Evolutionary conservation across 2,329 filamentous ascomycete genomes (phyloP).

Genomic region (Sporothrix protearum): DNA sequence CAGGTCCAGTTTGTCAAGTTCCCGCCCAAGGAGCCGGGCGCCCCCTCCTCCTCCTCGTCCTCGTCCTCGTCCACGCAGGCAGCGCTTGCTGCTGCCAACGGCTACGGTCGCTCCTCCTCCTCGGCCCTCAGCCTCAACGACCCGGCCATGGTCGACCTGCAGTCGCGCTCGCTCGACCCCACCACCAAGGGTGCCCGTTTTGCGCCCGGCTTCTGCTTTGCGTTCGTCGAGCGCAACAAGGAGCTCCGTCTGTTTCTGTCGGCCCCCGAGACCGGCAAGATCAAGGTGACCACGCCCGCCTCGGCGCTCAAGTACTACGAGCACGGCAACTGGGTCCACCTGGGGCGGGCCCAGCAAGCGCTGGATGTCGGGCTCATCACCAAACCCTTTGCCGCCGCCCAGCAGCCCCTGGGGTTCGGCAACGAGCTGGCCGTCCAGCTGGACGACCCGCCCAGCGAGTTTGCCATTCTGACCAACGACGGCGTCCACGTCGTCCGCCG

Average conservation of each 20-base stretch:
- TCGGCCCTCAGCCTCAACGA: constrained; percentile 40
- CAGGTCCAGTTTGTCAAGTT: constrained; percentile 97
- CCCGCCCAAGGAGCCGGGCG: constrained; percentile 58
- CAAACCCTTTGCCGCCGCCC: constrained; percentile 65
- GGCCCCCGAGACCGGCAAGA: constrained; percentile 81
- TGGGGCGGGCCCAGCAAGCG: constrained; percentile 61
- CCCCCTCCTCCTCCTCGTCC: too few relatives aligned
- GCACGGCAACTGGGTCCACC: constrained; percentile 72
- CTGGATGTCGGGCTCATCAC: constrained; percentile 78
- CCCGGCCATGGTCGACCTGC: constrained; percentile 42
- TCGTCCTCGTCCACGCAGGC: too few relatives aligned
- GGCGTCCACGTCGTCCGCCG: constrained; percentile 84
- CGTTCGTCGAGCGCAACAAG: constrained; percentile 55
- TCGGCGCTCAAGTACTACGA: constrained; percentile 66
- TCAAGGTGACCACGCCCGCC: constrained; percentile 57
- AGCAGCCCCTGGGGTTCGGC: constrained; percentile 73
- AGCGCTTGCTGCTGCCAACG: neutral
- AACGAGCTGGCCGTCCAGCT: constrained; percentile 98
- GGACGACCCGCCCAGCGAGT: constrained; percentile 74
- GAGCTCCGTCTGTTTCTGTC: constrained; percentile 68
- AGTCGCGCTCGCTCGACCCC: constrained; percentile 47
- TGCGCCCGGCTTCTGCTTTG: constrained; percentile 86
- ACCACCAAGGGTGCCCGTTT: constrained; percentile 60
- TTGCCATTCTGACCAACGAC: constrained; percentile 86
- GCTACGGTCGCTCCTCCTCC: neutral